These are phyloP conservation scores for Skeletonema grethae DNA, from an alignment of 108 stramenopile genomes.

Conservation along the genomic window DNA sequence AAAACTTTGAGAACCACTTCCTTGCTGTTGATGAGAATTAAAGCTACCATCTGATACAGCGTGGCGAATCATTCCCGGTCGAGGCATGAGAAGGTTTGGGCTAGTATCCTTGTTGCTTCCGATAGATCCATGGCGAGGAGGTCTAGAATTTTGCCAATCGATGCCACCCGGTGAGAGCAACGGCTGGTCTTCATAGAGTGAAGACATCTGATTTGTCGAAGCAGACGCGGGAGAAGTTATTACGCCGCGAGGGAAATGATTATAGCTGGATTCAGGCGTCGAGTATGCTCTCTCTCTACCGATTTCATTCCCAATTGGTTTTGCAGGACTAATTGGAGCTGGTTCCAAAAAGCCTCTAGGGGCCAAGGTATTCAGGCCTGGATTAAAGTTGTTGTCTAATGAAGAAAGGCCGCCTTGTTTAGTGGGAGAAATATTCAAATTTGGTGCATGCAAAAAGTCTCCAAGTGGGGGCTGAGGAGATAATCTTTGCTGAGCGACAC, in stretches of 20 bases:
- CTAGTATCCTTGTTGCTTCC: slow-evolving; percentile 13
- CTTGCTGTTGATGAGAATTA: slow-evolving; percentile 17
- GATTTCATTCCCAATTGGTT: slow-evolving; percentile 1
- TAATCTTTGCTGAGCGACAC: slow-evolving; percentile 3
- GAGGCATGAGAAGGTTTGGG: slow-evolving; percentile 20
- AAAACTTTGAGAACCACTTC: slow-evolving; percentile 18
- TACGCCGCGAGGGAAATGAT: slow-evolving; percentile 32
- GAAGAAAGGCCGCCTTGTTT: neutral
- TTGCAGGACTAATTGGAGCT: slow-evolving; percentile 5
- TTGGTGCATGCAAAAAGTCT: slow-evolving; percentile 7
- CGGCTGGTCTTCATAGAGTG: slow-evolving; percentile 36
- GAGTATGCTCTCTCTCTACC: slow-evolving; percentile 39
- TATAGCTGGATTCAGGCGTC: slow-evolving; percentile 32
- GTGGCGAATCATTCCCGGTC: slow-evolving; percentile 22
- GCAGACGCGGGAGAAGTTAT: slow-evolving; percentile 24
- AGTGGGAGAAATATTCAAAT: neutral
- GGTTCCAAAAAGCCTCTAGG: neutral
- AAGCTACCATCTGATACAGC: slow-evolving; percentile 38
- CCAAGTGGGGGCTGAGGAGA: neutral
- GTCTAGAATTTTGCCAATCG: slow-evolving; percentile 47
- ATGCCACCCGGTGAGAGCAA: slow-evolving; percentile 24
- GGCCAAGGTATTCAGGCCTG: neutral
- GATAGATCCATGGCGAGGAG: slow-evolving; percentile 35
- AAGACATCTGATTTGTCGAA: slow-evolving; percentile 21
- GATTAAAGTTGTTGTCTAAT: slow-evolving; percentile 1